Evolutionary conservation across 75 land plant species (phyloP).

Genomic region (Isoetes taiwanensis): DNA sequence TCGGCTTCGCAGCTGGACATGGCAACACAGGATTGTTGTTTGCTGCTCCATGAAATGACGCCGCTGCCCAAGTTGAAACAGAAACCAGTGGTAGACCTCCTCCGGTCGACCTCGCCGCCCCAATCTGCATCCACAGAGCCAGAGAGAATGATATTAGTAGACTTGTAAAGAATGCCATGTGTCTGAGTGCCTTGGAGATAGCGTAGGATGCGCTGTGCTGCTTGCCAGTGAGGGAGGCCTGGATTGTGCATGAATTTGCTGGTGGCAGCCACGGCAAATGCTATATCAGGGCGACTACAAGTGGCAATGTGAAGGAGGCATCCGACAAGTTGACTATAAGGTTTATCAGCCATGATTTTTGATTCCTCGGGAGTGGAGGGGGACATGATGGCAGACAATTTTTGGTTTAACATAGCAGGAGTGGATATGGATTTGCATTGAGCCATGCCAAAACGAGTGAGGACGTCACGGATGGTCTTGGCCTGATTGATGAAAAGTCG

Average conservation of each 20-base stretch:
- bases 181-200: conserved; percentile 2
- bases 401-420: too few relatives aligned
- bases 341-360: conserved; percentile 9
- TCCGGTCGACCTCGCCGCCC: conserved; percentile 3
- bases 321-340: conserved; percentile 16
- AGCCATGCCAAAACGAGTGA: too few relatives aligned
- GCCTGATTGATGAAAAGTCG: too few relatives aligned
- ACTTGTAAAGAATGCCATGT: neutral
- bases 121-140: conserved; percentile 15
- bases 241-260: conserved; percentile 16
- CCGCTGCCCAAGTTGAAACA: neutral
- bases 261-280: conserved; percentile 15
- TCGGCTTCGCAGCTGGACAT: conserved; percentile 10
- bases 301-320: conserved; percentile 15
- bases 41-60: conserved; percentile 13
- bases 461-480: too few relatives aligned
- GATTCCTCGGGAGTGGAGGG: too few relatives aligned
- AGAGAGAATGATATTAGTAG: neutral
- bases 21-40: conserved; percentile 7
- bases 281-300: conserved; percentile 21
- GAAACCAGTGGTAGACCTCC: conserved; percentile 7
- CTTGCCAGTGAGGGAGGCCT: conserved; percentile 22
- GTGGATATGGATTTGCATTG: too few relatives aligned
- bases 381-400: too few relatives aligned
- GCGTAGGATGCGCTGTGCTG: conserved; percentile 15